Conservation (phyloP, 2,329 filamentous ascomycete genomes). For the Arthrinium puccinioides region DNA sequence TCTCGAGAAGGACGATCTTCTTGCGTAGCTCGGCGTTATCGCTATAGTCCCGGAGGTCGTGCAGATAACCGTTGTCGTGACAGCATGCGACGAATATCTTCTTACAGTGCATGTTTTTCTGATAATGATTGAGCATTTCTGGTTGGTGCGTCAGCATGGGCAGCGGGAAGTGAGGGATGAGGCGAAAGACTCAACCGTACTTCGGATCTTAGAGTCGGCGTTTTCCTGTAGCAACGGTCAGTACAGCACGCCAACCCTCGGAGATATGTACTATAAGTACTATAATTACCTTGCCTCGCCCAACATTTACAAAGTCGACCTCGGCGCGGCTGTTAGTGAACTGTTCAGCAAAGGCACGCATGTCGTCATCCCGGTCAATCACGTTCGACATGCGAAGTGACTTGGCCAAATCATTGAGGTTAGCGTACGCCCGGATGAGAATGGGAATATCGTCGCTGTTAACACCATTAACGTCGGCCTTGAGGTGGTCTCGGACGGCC, state of each 20-base stretch:
- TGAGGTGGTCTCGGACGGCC: constrained; percentile 19
- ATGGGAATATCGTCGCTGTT: constrained; percentile 22
- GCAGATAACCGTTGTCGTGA: constrained; percentile 27
- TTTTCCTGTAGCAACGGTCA: no score
- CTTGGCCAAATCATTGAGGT: constrained; percentile 24
- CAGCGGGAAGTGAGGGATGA: no score
- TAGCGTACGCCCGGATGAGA: constrained; percentile 25
- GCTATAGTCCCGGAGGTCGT: constrained; percentile 25
- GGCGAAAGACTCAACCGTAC: no score
- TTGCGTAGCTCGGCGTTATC: constrained; percentile 11
- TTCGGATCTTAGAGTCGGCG: constrained; percentile 24
- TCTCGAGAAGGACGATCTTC: constrained; percentile 22
- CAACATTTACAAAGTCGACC: constrained; percentile 27
- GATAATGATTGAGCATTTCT: constrained; percentile 25
- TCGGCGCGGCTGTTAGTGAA: constrained; percentile 26
- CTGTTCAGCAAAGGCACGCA: constrained; percentile 23
- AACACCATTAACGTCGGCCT: constrained; percentile 11
- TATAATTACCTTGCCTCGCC: constrained; percentile 26
- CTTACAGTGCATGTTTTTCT: constrained; percentile 24
- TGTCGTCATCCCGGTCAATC: constrained; percentile 22
- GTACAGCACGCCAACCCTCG: no score
- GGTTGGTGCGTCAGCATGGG: no score
- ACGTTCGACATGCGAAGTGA: constrained; percentile 23
- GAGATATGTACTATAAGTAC: constrained; percentile 12
- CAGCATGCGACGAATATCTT: constrained; percentile 26